Conservation (phyloP, 768 basidiomycete species). For the Leccinum truebloodii region DNA sequence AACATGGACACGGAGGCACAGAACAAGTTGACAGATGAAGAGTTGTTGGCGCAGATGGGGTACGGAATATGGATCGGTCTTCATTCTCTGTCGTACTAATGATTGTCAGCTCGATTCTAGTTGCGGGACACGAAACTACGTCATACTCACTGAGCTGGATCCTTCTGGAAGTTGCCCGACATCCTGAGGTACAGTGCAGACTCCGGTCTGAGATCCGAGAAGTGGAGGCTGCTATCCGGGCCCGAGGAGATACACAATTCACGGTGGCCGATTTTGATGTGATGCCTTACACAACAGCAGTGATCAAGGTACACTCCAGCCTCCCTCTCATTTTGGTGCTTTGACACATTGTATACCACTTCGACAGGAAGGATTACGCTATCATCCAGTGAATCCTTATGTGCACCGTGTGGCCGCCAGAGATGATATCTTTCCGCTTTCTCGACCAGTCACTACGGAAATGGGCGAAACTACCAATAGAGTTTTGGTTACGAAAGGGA, state of each 20-base stretch:
- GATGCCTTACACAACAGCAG: conserved; percentile 47
- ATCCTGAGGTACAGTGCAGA: conserved; percentile 56
- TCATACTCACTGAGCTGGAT: conserved; percentile 61
- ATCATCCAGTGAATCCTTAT: conserved; percentile 50
- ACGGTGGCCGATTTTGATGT: conserved; percentile 45
- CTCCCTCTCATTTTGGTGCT: conserved; percentile 24
- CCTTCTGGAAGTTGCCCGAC: conserved; percentile 58
- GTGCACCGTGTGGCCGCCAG: conserved; percentile 48
- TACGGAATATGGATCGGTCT: background rate
- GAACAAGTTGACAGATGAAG: conserved; percentile 23
- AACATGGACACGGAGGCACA: conserved; percentile 30
- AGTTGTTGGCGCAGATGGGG: conserved; percentile 22
- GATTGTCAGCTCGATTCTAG: conserved; percentile 42
- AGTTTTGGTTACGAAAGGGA: conserved; percentile 51
- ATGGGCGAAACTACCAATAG: conserved; percentile 44
- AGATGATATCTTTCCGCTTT: conserved; percentile 62
- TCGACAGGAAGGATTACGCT: conserved; percentile 47
- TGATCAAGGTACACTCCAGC: conserved; percentile 31
- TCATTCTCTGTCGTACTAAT: background rate
- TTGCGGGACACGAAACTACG: conserved; percentile 63
- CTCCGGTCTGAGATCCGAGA: conserved; percentile 44
- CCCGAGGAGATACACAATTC: conserved; percentile 15
- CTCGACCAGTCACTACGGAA: conserved; percentile 47
- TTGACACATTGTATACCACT: background rate
- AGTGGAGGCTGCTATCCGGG: conserved; percentile 8